Percentiles rank a stretch among this genome's conserved stretches.
Evolutionary conservation across 2,329 filamentous ascomycete species (phyloP).

Genomic region (Cordyceps fumosorosea): DNA sequence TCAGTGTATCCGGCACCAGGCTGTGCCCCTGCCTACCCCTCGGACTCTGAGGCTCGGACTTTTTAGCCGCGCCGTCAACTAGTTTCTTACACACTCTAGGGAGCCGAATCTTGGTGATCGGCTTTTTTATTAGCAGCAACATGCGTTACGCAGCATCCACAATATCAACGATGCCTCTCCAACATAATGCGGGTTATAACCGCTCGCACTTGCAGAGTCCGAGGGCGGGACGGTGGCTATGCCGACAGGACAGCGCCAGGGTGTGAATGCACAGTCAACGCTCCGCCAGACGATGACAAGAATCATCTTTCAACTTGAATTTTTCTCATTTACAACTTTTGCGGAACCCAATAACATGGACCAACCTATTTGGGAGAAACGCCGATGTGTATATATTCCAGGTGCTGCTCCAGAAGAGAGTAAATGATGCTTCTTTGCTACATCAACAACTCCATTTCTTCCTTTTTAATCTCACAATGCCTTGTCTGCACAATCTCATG

Average conservation of each 20-base stretch:
- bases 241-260: background rate
- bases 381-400: background rate
- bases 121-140: background rate
- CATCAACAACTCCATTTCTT: background rate
- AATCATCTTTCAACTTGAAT: background rate
- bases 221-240: background rate
- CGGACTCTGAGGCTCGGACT: slow-evolving; percentile 10
- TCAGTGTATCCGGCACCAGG: too few species aligned
- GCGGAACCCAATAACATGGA: too few species aligned
- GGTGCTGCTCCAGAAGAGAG: background rate
- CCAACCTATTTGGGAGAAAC: background rate
- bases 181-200: too few species aligned
- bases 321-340: too few species aligned
- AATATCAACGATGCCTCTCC: background rate
- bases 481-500: background rate
- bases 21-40: background rate
- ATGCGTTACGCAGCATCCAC: background rate
- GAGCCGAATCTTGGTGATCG: background rate
- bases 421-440: background rate
- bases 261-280: background rate
- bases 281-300: background rate
- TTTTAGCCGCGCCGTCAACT: background rate
- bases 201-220: background rate
- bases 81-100: background rate
- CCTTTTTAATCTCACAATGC: background rate